Conservation (phyloP, 164 flowering plant genomes). For the Vitis rotundifolia region DNA sequence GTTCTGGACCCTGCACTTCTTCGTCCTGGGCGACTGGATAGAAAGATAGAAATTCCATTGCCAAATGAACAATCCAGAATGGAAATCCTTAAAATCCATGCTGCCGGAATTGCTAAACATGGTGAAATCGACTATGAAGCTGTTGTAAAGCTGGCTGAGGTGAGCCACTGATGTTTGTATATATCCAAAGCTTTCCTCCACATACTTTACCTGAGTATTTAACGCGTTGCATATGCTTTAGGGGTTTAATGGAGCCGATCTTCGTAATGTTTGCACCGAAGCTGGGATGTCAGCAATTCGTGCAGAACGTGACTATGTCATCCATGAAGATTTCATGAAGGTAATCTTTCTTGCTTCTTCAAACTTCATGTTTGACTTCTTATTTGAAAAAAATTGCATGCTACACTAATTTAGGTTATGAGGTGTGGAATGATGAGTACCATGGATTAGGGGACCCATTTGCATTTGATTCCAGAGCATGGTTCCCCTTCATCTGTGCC, state of each 20-base stretch:
- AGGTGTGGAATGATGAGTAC: no score
- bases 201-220: not conserved
- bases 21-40: constrained; percentile 88
- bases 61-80: constrained; percentile 94
- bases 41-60: constrained; percentile 91
- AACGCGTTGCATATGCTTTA: constrained; percentile 18
- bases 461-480: no score
- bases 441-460: no score
- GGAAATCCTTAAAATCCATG: constrained; percentile 94
- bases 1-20: constrained; percentile 97
- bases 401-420: no score
- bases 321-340: constrained; percentile 99
- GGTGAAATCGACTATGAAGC: constrained; percentile 98
- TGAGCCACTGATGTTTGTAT: constrained; percentile 18
- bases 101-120: constrained; percentile 92
- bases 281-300: constrained; percentile 99
- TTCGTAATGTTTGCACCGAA: constrained; percentile 93
- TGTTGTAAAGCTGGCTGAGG: constrained; percentile 96
- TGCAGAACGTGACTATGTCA: constrained; percentile 92
- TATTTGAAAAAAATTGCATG: not conserved
- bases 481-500: no score
- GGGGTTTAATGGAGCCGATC: constrained; percentile 99
- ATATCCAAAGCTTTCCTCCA: no score
- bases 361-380: not conserved
- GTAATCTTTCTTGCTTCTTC: constrained; percentile 27